Percentiles rank a stretch among this genome's conserved stretches.
Evolutionary conservation across 1,284 basidiomycete genomes (phyloP).

Genomic region (Rhodotorula sp.): DNA sequence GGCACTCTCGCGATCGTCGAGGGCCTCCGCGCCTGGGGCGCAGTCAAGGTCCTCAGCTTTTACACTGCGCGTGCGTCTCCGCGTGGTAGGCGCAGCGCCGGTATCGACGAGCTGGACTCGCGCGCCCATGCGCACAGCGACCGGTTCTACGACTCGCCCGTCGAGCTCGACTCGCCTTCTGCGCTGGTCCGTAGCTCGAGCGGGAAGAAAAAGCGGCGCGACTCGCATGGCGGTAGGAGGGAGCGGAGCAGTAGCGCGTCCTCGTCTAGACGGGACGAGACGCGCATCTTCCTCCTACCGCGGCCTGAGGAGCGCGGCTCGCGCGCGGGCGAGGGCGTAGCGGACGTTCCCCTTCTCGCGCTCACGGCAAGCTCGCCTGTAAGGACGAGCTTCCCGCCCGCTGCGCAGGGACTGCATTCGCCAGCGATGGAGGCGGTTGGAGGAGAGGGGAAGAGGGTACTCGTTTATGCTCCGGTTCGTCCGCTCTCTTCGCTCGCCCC

Average conservation of each 20-base stretch:
- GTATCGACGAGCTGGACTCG: background rate
- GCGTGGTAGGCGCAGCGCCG: background rate
- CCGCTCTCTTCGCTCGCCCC: too few species aligned
- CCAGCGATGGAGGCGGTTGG: background rate
- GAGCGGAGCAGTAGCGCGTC: constrained; percentile 1
- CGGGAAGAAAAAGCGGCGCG: constrained; percentile 12
- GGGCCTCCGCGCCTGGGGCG: constrained; percentile 13
- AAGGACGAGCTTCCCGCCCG: constrained; percentile 26
- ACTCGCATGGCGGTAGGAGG: constrained; percentile 4
- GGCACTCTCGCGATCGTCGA: constrained; percentile 9
- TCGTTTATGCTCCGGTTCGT: constrained; percentile 37
- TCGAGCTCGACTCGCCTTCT: constrained; percentile 1
- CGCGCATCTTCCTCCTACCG: constrained; percentile 29
- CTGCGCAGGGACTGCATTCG: background rate
- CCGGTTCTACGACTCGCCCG: constrained; percentile 21
- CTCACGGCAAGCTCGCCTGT: constrained; percentile 28
- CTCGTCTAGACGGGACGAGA: background rate
- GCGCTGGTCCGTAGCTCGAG: background rate
- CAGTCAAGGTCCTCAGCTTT: constrained; percentile 20
- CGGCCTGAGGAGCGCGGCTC: constrained; percentile 12
- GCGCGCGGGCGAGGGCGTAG: background rate
- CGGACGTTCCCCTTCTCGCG: constrained; percentile 25
- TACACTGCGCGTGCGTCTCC: constrained; percentile 2
- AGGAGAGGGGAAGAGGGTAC: constrained; percentile 2
- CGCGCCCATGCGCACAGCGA: too few species aligned